Evolutionary conservation across 1,284 basidiomycete species (phyloP), one percentile per base, ranked within the genome.

Genomic region (Malassezia furfur): DNA sequence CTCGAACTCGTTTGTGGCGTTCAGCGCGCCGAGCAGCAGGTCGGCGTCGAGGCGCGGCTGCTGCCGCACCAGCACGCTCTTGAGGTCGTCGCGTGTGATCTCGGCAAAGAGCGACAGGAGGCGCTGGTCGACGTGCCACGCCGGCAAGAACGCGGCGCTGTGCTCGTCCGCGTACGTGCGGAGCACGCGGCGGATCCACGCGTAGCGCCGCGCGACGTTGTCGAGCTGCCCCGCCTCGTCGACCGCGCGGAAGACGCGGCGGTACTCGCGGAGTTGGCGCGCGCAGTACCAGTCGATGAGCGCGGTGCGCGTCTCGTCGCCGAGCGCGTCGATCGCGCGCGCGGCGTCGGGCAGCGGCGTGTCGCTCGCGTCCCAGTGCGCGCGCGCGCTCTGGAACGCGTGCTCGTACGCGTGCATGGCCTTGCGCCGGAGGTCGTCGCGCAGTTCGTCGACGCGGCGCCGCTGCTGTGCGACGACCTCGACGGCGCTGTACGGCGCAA

Each of bases 161-260:
- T 87, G 85, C 66, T 96, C 91, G 17, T 86, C 82, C 64, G 96
- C 89, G 74, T 94, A 88, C 7, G 82, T 83, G 62, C 86, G 84
- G 34, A 99, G 77, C n/a, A 93, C 76, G n/a, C 91, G 81, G 21
- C 87, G 80, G 77, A 96, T 96, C 90, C 91, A 99, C 2, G 91
- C 88, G 65, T 91, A 98, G 36, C 94, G 82, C 15, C 93, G 80
- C 0, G 88, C 83, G 5, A 96, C 82, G 63, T 99, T 99, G 77
- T 99, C 94, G 41, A 99, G 80, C 73, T 96, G 90, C 1, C 93
- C 94, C 0, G 94, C 82, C 81, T 58, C 87, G 52, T 73, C 71
- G 3, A 66, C 68, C 2, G 69, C 66, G 12, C 72, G 84, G 77
- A 99, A 99, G 70, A 99, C 93, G 15, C 91, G 85, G 11, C 91